Percentiles rank a stretch among this genome's conserved stretches.
phyloP scores from a whole-genome alignment of 768 basidiomycete genomes.

The Lentinula edodes region DNA sequence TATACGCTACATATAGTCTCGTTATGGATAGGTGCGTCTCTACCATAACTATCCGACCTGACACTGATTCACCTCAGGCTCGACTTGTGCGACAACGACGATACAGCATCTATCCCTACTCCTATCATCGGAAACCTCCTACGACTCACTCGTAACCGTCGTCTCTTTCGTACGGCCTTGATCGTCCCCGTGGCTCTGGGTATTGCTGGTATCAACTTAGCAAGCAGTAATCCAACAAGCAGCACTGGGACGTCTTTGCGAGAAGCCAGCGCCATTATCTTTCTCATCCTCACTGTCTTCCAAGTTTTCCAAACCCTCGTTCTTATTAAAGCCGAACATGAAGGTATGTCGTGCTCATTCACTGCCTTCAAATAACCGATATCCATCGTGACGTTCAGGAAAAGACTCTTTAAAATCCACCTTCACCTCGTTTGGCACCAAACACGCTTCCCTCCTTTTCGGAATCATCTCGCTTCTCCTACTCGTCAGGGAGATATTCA shows the following conservation, averaged over 20 bases:
- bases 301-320: slow-evolving; percentile 23
- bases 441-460: slow-evolving; percentile 25
- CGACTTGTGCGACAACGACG: slow-evolving; percentile 14
- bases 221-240: slow-evolving; percentile 10
- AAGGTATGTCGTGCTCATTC: neutral
- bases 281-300: slow-evolving; percentile 29
- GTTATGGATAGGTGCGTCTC: slow-evolving; percentile 33
- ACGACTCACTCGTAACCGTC: slow-evolving; percentile 22
- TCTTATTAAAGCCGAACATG: slow-evolving; percentile 9
- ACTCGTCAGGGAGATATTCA: slow-evolving; percentile 31
- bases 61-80: neutral
- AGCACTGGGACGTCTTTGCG: slow-evolving; percentile 17
- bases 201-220: slow-evolving; percentile 20
- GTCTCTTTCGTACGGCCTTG: slow-evolving; percentile 24
- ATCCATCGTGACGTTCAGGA: neutral
- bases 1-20: slow-evolving; percentile 36
- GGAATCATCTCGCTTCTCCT: slow-evolving; percentile 28
- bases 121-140: neutral
- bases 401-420: neutral
- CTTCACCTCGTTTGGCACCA: slow-evolving; percentile 14
- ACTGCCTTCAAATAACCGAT: neutral
- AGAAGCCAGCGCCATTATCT: slow-evolving; percentile 27
- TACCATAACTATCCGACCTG: too few relatives aligned
- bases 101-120: neutral
- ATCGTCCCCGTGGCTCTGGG: slow-evolving; percentile 26